Evolutionary conservation across 768 basidiomycete genomes (phyloP).

Genomic region (Pleurotus salmoneostramineus): DNA sequence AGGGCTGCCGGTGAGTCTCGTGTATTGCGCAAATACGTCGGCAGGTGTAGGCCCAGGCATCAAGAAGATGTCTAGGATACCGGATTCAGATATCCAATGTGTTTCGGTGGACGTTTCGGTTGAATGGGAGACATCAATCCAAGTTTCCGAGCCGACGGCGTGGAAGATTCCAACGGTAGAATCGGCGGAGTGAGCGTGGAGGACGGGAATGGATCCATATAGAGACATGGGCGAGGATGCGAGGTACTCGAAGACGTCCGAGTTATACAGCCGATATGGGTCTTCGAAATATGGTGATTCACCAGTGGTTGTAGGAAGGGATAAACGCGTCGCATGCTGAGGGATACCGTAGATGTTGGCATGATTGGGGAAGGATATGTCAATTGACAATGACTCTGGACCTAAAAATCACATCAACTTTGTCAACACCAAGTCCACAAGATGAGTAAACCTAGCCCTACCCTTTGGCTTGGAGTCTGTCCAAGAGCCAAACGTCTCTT

Average conservation of each 20-base stretch:
- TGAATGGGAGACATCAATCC: constrained; percentile 84
- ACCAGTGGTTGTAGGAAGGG: constrained; percentile 85
- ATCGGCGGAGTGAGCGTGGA: constrained; percentile 87
- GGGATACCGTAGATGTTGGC: constrained; percentile 94
- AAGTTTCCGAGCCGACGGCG: constrained; percentile 86
- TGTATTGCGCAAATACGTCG: constrained; percentile 84
- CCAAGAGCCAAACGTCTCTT: constrained; percentile 84
- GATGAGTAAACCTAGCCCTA: constrained; percentile 22
- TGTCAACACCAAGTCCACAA: neutral
- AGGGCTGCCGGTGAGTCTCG: constrained; percentile 78
- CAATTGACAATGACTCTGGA: constrained; percentile 89
- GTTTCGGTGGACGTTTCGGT: constrained; percentile 71
- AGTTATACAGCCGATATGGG: constrained; percentile 92
- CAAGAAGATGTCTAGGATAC: constrained; percentile 91
- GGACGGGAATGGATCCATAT: constrained; percentile 88
- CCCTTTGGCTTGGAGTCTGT: constrained; percentile 96
- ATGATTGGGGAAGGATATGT: constrained; percentile 91
- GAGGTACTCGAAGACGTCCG: constrained; percentile 95
- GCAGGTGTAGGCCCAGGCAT: constrained; percentile 86
- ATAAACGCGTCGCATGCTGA: constrained; percentile 89
- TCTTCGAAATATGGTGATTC: constrained; percentile 75
- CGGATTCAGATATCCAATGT: constrained; percentile 98
- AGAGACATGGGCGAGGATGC: constrained; percentile 75
- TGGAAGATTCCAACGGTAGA: constrained; percentile 92
- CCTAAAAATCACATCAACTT: constrained; percentile 50